Percentiles rank a stretch among this genome's conserved stretches.
These are phyloP conservation scores for Aureobasidium sp. DNA, from an alignment of 2,329 filamentous ascomycete species.

Conservation along the genomic window DNA sequence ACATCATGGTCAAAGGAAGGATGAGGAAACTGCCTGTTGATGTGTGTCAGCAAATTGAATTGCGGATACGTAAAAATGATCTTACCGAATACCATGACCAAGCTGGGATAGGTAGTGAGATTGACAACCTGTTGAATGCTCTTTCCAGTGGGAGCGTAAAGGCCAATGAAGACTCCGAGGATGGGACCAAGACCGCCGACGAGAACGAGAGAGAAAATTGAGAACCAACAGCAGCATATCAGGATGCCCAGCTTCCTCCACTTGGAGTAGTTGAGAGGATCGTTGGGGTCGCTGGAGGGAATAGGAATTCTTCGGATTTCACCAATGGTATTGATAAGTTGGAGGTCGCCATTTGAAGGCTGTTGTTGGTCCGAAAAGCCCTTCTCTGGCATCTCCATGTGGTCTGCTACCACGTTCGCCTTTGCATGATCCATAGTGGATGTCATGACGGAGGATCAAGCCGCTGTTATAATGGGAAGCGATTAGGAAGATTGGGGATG, in stretches of 20 bases:
- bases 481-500: not conserved
- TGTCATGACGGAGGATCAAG: not conserved
- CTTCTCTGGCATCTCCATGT: conserved; percentile 9
- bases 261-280: conserved; percentile 24
- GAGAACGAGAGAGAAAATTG: conserved; percentile 34
- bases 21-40: conserved; percentile 24
- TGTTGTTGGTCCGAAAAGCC: not conserved
- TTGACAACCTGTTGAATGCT: conserved; percentile 23
- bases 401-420: conserved; percentile 16
- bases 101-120: conserved; percentile 29
- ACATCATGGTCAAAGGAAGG: conserved; percentile 31
- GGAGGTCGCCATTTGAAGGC: conserved; percentile 13
- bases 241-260: conserved; percentile 24
- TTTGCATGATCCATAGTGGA: not conserved
- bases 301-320: conserved; percentile 18
- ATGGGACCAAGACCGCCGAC: conserved; percentile 41
- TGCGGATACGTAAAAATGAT: not conserved
- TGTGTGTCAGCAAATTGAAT: too few relatives aligned
- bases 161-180: conserved; percentile 26
- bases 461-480: not conserved
- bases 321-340: conserved; percentile 15
- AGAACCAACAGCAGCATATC: conserved; percentile 25
- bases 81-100: conserved; percentile 32
- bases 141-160: conserved; percentile 24
- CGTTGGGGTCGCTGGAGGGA: conserved; percentile 18